A percentile compares a stretch with the other conserved stretches of the same genome.
These are phyloP conservation scores for Ophiognomonia clavigignenti-juglandacearum DNA, from an alignment of 2,329 filamentous ascomycete species.

Conservation along the genomic window DNA sequence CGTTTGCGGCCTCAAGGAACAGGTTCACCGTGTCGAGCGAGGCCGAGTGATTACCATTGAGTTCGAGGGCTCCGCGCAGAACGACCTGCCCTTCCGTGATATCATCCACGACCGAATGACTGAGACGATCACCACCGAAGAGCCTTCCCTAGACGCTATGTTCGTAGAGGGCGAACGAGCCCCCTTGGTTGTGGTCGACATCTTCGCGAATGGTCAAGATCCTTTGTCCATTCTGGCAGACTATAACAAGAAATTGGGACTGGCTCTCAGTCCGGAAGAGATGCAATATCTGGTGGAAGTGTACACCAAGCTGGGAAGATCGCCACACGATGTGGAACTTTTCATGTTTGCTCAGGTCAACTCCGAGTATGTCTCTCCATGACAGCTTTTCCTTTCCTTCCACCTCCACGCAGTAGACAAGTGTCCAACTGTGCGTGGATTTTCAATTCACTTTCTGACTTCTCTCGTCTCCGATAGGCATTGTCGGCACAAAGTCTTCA, in stretches of 20 bases:
- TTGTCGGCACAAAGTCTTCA: slow-evolving; percentile 71
- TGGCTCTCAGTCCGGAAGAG: slow-evolving; percentile 82
- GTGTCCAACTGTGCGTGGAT: slow-evolving; percentile 26
- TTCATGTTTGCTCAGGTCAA: slow-evolving; percentile 99
- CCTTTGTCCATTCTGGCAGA: slow-evolving; percentile 70
- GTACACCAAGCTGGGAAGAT: slow-evolving; percentile 61
- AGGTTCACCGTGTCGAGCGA: slow-evolving; percentile 76
- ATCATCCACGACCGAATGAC: slow-evolving; percentile 93
- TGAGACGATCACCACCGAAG: slow-evolving; percentile 64
- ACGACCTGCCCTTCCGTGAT: slow-evolving; percentile 59
- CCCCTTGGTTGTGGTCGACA: slow-evolving; percentile 69
- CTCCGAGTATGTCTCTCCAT: slow-evolving; percentile 66
- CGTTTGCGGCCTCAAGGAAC: slow-evolving; percentile 74
- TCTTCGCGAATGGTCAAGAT: slow-evolving; percentile 59
- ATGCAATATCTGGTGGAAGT: slow-evolving; percentile 92
- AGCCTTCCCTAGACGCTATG: slow-evolving; percentile 69
- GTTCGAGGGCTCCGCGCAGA: slow-evolving; percentile 48
- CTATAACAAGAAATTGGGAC: slow-evolving; percentile 78
- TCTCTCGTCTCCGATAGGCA: slow-evolving; percentile 41
- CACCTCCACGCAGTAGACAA: slow-evolving; percentile 5
- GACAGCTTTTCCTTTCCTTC: slow-evolving; percentile 6
- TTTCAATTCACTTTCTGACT: slow-evolving; percentile 71
- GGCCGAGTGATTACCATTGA: slow-evolving; percentile 71
- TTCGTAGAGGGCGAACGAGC: slow-evolving; percentile 64
- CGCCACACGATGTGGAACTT: slow-evolving; percentile 84